Evolutionary conservation across 305 asterid genomes (phyloP), one percentile per base, ranked within the genome.

Genomic region (Andrographis paniculata): DNA sequence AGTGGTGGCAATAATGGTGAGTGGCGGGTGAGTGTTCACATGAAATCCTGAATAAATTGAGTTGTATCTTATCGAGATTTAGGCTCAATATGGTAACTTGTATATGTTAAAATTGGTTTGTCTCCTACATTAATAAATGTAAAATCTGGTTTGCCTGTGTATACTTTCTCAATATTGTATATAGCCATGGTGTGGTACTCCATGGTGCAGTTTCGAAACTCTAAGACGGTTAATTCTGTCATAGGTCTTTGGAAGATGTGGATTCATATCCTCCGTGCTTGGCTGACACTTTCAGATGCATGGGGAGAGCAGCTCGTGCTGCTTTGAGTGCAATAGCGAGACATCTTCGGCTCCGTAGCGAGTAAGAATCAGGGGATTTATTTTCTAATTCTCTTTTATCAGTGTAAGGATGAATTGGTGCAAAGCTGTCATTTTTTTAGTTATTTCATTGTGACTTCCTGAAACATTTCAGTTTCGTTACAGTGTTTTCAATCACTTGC

Each of bases 221-320:
- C 39, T 33, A 20, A 56, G 28, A 44, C 28, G 42, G 40, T 55
- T 59, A 17, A 40, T 27, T 30, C 50, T 56, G 24, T 20, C 38
- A 42, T 63, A 91, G 99, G 87, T 73, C 83, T 64, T 61, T 68
- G 56, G 96, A 80, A 79, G 95, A 91, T 68, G 55, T 65, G 55
- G 99, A 91, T 59, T 64, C 83, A 38, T 78, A 93, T 60, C 99
- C 99, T 55, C 96, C 99, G 43, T 91, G 96, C 80, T 74, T 91
- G 99, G 66, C 88, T 57, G 99, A 91, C 50, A 79, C 68, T 62
- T 91, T 78, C 59, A 80, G 87, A 62, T 86, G 96, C 71, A 83
- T 91, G 99, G 99, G 95, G 60, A 86, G 53, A 66, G 95, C 81
- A 38, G 89, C 96, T 68, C 93, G 95, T 58, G 87, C 82, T 58